Evolutionary conservation across 345 rosid species (phyloP).

Genomic region (Pistacia vera): DNA sequence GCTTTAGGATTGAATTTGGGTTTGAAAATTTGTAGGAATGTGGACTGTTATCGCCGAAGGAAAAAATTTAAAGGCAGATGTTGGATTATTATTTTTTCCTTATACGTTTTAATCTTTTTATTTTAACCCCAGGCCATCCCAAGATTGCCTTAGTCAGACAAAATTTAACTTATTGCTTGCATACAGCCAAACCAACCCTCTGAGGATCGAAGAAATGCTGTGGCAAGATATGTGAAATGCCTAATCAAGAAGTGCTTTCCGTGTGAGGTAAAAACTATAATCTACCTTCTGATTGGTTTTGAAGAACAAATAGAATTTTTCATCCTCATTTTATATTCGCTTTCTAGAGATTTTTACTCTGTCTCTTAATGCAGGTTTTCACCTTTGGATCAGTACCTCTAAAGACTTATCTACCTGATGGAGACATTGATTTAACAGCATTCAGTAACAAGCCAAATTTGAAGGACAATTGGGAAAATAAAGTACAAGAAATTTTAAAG

Average conservation of each 20-base stretch:
- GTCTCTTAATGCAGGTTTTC: constrained; percentile 38
- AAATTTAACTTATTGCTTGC: constrained; percentile 57
- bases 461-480: constrained; percentile 54
- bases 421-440: constrained; percentile 64
- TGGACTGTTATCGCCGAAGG: too few species aligned
- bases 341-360: background rate
- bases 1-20: too few species aligned
- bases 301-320: background rate
- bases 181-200: constrained; percentile 59
- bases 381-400: constrained; percentile 70
- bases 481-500: constrained; percentile 52
- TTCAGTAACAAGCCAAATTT: constrained; percentile 40
- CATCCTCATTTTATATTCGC: background rate
- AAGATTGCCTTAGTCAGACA: too few species aligned
- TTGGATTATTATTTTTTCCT: too few species aligned
- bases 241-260: constrained; percentile 56
- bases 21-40: too few species aligned
- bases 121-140: too few species aligned
- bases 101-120: too few species aligned
- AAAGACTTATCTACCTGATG: constrained; percentile 68
- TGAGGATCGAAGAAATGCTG: constrained; percentile 50
- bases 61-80: too few species aligned
- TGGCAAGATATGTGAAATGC: constrained; percentile 48
- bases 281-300: background rate
- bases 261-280: constrained; percentile 39